Evolutionary conservation across 2,329 filamentous ascomycete genomes (phyloP).

Genomic region (Tolypocladium ovalisporum): DNA sequence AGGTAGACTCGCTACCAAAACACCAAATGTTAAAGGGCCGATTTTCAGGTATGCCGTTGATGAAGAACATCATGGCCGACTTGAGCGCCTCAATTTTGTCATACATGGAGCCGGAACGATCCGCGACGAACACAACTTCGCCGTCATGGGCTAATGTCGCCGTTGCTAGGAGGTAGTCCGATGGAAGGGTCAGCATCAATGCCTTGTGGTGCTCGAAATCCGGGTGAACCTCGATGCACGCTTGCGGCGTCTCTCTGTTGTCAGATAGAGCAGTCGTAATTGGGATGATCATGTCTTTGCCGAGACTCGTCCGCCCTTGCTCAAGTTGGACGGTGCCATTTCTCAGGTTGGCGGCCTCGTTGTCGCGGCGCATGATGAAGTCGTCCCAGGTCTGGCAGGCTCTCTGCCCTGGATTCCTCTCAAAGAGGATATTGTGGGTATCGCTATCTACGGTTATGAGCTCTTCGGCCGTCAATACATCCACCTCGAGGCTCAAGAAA

Average conservation of each 20-base stretch:
- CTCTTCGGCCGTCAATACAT: background rate
- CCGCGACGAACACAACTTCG: constrained; percentile 7
- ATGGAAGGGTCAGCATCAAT: constrained; percentile 1
- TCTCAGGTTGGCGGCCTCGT: background rate
- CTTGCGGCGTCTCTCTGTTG: background rate
- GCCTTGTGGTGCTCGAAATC: background rate
- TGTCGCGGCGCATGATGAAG: constrained; percentile 3
- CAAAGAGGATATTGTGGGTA: constrained; percentile 1
- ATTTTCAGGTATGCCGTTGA: constrained; percentile 39
- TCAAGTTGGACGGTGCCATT: constrained; percentile 2
- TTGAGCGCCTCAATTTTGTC: constrained; percentile 35
- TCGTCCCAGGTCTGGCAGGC: constrained; percentile 3
- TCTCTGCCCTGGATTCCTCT: background rate
- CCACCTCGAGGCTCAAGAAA: background rate
- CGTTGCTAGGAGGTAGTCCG: background rate
- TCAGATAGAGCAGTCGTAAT: background rate
- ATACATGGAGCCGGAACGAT: constrained; percentile 28
- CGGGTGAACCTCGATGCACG: constrained; percentile 2
- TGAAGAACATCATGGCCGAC: constrained; percentile 41
- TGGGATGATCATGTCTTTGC: constrained; percentile 3
- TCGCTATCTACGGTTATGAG: background rate
- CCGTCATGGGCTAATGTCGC: background rate
- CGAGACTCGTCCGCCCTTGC: background rate
- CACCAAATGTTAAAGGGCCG: constrained; percentile 34
- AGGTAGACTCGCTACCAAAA: background rate